A percentile compares a stretch with the other conserved stretches of the same genome.
phyloP scores from a whole-genome alignment of 179 eudicot genomes.

The Sideroxylon spinosum region DNA sequence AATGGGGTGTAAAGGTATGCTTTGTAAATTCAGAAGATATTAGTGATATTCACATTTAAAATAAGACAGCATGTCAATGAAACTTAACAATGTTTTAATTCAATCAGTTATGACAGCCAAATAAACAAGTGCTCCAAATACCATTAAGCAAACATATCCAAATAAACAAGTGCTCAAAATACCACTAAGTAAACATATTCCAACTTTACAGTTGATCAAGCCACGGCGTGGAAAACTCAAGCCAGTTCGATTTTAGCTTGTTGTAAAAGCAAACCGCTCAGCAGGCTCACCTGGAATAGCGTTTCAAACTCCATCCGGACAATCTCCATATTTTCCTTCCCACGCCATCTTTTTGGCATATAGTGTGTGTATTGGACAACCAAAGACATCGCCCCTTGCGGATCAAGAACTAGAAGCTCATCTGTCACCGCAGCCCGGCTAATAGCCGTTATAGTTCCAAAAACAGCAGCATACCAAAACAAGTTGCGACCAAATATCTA shows the following conservation, averaged over 20 bases:
- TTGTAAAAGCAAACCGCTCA: not conserved
- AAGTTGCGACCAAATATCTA: slow-evolving; percentile 93
- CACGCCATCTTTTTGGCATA: slow-evolving; percentile 98
- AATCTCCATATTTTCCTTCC: slow-evolving; percentile 65
- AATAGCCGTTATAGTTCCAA: slow-evolving; percentile 87
- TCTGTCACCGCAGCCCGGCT: slow-evolving; percentile 81
- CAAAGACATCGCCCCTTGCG: slow-evolving; percentile 76
- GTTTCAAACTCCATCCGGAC: slow-evolving; percentile 82
- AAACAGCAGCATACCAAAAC: slow-evolving; percentile 96
- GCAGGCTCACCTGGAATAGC: slow-evolving; percentile 66
- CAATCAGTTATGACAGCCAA: not conserved
- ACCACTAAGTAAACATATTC: slow-evolving; percentile 1
- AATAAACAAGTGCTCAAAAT: not conserved
- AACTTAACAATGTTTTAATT: too few species aligned
- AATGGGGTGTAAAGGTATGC: too few species aligned
- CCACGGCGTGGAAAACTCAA: not conserved
- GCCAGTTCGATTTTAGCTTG: not conserved
- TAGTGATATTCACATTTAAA: not conserved
- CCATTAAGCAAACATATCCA: slow-evolving; percentile 3
- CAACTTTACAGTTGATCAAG: not conserved
- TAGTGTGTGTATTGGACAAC: slow-evolving; percentile 83
- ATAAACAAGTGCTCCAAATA: not conserved
- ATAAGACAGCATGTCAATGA: not conserved
- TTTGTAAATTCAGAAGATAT: too few species aligned
- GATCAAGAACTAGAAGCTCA: slow-evolving; percentile 79